Evolutionary conservation across 2,329 filamentous ascomycete genomes (phyloP).

Genomic region (Teratosphaeria zuluensis): DNA sequence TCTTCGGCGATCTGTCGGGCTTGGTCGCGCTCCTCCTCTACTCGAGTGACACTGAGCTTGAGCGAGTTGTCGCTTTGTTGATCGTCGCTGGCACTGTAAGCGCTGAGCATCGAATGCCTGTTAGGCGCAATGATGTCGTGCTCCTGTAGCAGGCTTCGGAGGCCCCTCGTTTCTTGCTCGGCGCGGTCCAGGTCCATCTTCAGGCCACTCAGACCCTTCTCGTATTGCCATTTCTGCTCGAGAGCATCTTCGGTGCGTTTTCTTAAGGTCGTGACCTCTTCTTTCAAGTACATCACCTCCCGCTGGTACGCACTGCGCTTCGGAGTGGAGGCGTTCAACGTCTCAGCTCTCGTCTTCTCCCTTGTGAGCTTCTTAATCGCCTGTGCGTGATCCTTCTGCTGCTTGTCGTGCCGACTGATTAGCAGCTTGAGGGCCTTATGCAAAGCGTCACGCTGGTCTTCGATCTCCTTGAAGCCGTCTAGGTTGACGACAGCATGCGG

Average conservation of each 20-base stretch:
- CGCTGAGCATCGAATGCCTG: slow-evolving; percentile 32
- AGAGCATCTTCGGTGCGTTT: slow-evolving; percentile 86
- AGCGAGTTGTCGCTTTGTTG: slow-evolving; percentile 26
- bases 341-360: slow-evolving; percentile 46
- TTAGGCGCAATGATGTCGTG: slow-evolving; percentile 69
- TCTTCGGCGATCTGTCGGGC: slow-evolving; percentile 55
- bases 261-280: slow-evolving; percentile 75
- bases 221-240: slow-evolving; percentile 91
- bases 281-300: slow-evolving; percentile 69
- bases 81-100: slow-evolving; percentile 5
- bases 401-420: slow-evolving; percentile 73
- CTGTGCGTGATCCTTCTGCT: slow-evolving; percentile 75
- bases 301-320: slow-evolving; percentile 71
- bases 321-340: slow-evolving; percentile 51
- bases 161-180: slow-evolving; percentile 80
- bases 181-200: slow-evolving; percentile 97
- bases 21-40: slow-evolving; percentile 63
- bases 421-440: slow-evolving; percentile 79
- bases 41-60: slow-evolving; percentile 58
- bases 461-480: slow-evolving; percentile 82
- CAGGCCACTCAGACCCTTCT: slow-evolving; percentile 76
- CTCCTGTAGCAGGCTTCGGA: slow-evolving; percentile 68
- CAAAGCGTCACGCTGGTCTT: slow-evolving; percentile 84
- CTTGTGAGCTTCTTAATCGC: slow-evolving; percentile 70
- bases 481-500: slow-evolving; percentile 31